Evolutionary conservation across 192 early-diverging fungal species (phyloP).

Genomic region (Cladochytrium replicatum): DNA sequence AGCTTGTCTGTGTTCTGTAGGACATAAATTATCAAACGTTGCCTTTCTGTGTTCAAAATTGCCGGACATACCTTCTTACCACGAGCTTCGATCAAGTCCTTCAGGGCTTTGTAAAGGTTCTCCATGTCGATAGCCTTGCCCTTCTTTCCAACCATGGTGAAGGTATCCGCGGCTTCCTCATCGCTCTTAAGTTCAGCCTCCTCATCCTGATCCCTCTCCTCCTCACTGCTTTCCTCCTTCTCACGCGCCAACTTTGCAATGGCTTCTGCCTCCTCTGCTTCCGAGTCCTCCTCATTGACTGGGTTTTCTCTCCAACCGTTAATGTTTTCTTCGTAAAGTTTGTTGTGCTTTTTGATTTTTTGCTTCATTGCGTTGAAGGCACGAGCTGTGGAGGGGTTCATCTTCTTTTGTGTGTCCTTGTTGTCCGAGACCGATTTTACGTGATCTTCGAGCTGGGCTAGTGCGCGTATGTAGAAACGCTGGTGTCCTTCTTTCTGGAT

Average conservation of each 20-base stretch:
- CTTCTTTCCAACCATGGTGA: constrained; percentile 40
- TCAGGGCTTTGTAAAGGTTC: constrained; percentile 75
- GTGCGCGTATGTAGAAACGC: constrained; percentile 64
- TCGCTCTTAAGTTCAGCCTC: background rate
- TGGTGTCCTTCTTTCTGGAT: constrained; percentile 45
- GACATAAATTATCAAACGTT: constrained; percentile 1
- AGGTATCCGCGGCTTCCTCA: constrained; percentile 24
- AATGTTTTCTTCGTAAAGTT: constrained; percentile 62
- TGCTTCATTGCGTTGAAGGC: constrained; percentile 89
- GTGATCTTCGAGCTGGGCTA: constrained; percentile 70
- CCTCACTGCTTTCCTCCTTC: constrained; percentile 13
- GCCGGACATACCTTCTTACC: constrained; percentile 71
- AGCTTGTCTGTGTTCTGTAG: constrained; percentile 76
- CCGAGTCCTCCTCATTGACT: constrained; percentile 41
- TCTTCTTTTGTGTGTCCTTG: constrained; percentile 72
- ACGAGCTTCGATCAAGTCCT: constrained; percentile 66
- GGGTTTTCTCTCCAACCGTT: constrained; percentile 48
- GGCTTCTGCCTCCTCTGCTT: constrained; percentile 43
- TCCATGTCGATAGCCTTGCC: constrained; percentile 49
- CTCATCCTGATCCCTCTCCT: constrained; percentile 13
- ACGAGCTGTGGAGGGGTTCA: constrained; percentile 69
- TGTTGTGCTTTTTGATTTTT: constrained; percentile 82
- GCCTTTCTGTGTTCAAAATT: background rate
- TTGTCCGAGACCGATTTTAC: constrained; percentile 52
- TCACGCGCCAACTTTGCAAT: constrained; percentile 6